Evolutionary conservation across 257 asterid genomes (phyloP), one percentile per base, ranked within the genome.

Genomic region (Solanum etuberosum): DNA sequence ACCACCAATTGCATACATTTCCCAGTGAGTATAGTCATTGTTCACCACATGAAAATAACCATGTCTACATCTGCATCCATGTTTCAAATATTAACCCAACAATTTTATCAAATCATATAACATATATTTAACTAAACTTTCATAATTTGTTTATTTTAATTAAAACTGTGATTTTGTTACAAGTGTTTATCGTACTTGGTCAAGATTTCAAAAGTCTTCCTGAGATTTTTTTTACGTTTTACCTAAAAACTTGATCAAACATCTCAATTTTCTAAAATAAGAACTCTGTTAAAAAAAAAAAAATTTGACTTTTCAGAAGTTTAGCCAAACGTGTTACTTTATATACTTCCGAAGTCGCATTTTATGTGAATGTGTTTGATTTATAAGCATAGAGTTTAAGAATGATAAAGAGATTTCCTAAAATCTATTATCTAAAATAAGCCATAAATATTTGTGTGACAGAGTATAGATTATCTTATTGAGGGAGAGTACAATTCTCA

Each of bases 1-100:
- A 29, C 98, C 99, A 61, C 99, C 99, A 82, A 96, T 92, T 4
- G 99, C 99, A 89, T 96, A 96, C 99, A 96, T 96, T 90, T 93
- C 94, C 99, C 99, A 96, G 27, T 94, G 98, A 3, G 98, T 94
- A 86, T 96, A 96, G 94, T 96, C 98, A 90, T 96, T 96, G 89
- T 94, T 95, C 89, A 96, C 98, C 90, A 96, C 99, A 89, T 96
- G 98, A 83, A 96, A 93, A 63, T 94, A 93, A 4, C 99, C 99
- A 89, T 91, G 99, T 83, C 99, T 92, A 74, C 98, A 95, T 90
- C 99, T 96, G 94, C 88, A 90, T 46, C 27, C 34, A 59, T n/a
- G 63, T 29, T 9, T 29, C 67, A 46, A 91, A 68, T 23, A 61
- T 23, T 23, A 23, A 61, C 15, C 27, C 7, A 9, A 23, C 31